phyloP scores from a whole-genome alignment of 1,284 basidiomycete species.

The Puccinia horiana region DNA sequence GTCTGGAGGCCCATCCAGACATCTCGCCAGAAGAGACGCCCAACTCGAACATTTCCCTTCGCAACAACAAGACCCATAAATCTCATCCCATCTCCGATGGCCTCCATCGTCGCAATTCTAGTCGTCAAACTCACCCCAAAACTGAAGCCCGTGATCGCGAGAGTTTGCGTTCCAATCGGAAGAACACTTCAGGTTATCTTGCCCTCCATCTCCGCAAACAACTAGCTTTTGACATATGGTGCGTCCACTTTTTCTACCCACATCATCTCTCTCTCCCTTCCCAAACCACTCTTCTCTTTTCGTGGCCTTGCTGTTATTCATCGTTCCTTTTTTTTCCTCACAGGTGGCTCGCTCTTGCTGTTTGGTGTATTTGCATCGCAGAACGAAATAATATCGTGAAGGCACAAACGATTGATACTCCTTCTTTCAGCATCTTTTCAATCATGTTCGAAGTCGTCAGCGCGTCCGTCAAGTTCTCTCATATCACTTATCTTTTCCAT shows the following conservation, averaged over 20 bases:
- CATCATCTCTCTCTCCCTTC: not conserved
- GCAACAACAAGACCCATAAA: not conserved
- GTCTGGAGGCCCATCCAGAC: not conserved
- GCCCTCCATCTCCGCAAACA: slow-evolving; percentile 57
- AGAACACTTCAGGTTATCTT: slow-evolving; percentile 53
- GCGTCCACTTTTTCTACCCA: not conserved
- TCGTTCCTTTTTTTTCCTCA: slow-evolving; percentile 50
- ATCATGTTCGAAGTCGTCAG: slow-evolving; percentile 42
- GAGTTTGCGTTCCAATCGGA: not conserved
- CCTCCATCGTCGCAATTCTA: not conserved
- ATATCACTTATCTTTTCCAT: slow-evolving; percentile 61
- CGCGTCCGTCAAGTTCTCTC: slow-evolving; percentile 30
- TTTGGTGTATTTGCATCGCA: slow-evolving; percentile 58
- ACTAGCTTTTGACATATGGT: slow-evolving; percentile 54
- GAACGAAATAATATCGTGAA: slow-evolving; percentile 55
- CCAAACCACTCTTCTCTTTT: not conserved
- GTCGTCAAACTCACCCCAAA: not conserved
- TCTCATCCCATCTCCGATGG: not conserved
- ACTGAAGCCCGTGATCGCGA: not conserved
- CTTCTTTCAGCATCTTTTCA: slow-evolving; percentile 54
- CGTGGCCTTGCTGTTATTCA: not conserved
- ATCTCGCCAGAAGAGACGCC: not conserved
- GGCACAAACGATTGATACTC: slow-evolving; percentile 49
- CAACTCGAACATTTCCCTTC: not conserved
- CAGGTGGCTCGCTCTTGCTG: slow-evolving; percentile 57